Evolutionary conservation across 805 yeast species (phyloP).

Genomic region (Candida suzukii): DNA sequence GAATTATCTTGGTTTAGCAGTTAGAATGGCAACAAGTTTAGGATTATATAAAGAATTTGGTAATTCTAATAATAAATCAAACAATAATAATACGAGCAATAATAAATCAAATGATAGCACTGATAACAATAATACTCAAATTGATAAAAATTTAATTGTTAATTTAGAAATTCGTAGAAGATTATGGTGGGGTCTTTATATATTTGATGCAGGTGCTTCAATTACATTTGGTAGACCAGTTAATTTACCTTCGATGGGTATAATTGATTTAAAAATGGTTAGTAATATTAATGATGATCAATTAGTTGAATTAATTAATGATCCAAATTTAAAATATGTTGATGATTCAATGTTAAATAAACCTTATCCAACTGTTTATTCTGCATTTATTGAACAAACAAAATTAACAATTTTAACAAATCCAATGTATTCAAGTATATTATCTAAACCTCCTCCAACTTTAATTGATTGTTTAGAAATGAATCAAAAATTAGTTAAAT

Average conservation of each 20-base stretch:
- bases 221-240: constrained; percentile 62
- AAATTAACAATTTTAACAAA: constrained; percentile 40
- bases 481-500: constrained; percentile 34
- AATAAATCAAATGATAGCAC: background rate
- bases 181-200: constrained; percentile 63
- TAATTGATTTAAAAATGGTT: constrained; percentile 44
- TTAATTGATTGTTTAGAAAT: constrained; percentile 43
- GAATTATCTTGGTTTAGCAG: constrained; percentile 58
- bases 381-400: constrained; percentile 51
- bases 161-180: constrained; percentile 51
- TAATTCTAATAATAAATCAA: constrained; percentile 20
- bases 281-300: constrained; percentile 41
- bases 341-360: constrained; percentile 17
- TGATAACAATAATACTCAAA: constrained; percentile 7
- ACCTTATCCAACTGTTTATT: constrained; percentile 46
- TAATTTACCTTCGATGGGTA: constrained; percentile 38
- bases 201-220: constrained; percentile 58
- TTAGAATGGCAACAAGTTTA: constrained; percentile 59
- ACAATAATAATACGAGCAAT: constrained; percentile 13
- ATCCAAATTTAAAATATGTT: constrained; percentile 8
- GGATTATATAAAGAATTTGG: constrained; percentile 58
- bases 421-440: constrained; percentile 40
- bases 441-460: constrained; percentile 40
- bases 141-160: constrained; percentile 28
- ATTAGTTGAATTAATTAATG: constrained; percentile 21